These are phyloP conservation scores for Thyridium curvatum DNA, from an alignment of 2,329 filamentous ascomycete species.

Conservation along the genomic window DNA sequence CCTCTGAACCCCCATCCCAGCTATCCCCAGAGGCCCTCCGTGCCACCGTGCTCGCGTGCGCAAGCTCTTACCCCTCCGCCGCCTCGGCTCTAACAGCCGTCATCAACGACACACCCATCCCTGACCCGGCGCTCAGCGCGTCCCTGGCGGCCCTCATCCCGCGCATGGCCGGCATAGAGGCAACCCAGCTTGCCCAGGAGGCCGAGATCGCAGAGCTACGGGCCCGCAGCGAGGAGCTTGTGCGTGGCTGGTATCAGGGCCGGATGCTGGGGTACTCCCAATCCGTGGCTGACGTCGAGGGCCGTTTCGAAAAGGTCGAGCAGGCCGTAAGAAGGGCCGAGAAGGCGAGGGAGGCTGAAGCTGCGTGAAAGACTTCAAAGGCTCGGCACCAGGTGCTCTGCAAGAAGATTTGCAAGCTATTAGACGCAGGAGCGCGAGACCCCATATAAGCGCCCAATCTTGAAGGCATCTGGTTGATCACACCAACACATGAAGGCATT, in stretches of 20 bases:
- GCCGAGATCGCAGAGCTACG: constrained; percentile 58
- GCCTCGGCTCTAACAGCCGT: constrained; percentile 53
- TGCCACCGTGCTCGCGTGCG: constrained; percentile 49
- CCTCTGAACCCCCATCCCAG: constrained; percentile 42
- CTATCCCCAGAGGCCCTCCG: constrained; percentile 45
- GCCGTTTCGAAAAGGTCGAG: constrained; percentile 59
- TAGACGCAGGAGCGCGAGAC: neutral
- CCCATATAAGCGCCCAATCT: no score
- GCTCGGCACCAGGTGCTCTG: constrained; percentile 3
- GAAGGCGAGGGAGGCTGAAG: constrained; percentile 46
- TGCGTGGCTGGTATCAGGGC: constrained; percentile 69
- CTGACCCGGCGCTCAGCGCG: constrained; percentile 47
- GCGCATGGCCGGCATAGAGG: constrained; percentile 55
- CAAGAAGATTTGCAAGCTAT: constrained; percentile 1
- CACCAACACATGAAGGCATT: no score
- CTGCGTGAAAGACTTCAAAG: constrained; percentile 19
- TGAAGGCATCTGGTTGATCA: no score
- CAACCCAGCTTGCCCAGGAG: constrained; percentile 55
- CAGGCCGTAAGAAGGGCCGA: constrained; percentile 59
- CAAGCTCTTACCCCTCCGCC: constrained; percentile 47
- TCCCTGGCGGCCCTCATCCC: constrained; percentile 52
- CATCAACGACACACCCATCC: constrained; percentile 45
- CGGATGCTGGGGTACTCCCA: constrained; percentile 62
- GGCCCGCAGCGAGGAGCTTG: constrained; percentile 52
- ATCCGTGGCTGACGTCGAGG: constrained; percentile 66